Percentiles rank a stretch among this genome's conserved stretches.
phyloP scores from a whole-genome alignment of 768 basidiomycete genomes.

The Pulveroboletus frians region DNA sequence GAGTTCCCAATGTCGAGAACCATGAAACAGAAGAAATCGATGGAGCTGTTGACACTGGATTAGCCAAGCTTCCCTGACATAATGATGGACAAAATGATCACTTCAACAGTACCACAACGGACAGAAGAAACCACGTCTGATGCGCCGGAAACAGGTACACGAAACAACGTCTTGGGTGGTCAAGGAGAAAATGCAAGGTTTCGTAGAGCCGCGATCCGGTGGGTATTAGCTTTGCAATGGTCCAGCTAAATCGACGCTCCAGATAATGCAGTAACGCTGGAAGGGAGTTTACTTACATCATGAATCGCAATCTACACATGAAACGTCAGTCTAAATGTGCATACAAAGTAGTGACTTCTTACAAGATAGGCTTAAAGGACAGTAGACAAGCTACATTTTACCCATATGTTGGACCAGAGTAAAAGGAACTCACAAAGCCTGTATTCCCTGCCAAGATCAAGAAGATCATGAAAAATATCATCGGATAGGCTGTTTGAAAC shows the following conservation, averaged over 20 bases:
- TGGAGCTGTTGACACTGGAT: conserved; percentile 40
- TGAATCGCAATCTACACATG: conserved; percentile 61
- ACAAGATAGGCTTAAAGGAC: conserved; percentile 75
- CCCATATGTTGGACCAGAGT: background rate
- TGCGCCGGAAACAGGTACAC: conserved; percentile 88
- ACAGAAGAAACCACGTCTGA: conserved; percentile 88
- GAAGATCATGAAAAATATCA: conserved; percentile 68
- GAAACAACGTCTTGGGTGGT: conserved; percentile 91
- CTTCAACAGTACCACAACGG: conserved; percentile 66
- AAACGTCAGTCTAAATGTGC: background rate
- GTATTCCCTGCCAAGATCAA: conserved; percentile 91
- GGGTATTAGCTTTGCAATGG: conserved; percentile 56
- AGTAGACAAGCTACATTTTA: background rate
- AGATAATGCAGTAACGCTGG: background rate
- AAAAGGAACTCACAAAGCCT: conserved; percentile 65
- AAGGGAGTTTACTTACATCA: conserved; percentile 54
- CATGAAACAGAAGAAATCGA: conserved; percentile 89
- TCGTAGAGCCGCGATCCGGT: conserved; percentile 58
- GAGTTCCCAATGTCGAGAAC: conserved; percentile 82
- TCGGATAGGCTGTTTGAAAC: conserved; percentile 79
- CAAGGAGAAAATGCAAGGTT: conserved; percentile 85
- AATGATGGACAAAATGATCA: conserved; percentile 23
- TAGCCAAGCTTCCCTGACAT: background rate
- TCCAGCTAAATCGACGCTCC: conserved; percentile 54
- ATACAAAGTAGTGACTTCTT: conserved; percentile 30